Percentiles rank a stretch among this genome's conserved stretches.
phyloP scores from a whole-genome alignment of 805 yeast genomes.

The Kodamaea neixiangensis region DNA sequence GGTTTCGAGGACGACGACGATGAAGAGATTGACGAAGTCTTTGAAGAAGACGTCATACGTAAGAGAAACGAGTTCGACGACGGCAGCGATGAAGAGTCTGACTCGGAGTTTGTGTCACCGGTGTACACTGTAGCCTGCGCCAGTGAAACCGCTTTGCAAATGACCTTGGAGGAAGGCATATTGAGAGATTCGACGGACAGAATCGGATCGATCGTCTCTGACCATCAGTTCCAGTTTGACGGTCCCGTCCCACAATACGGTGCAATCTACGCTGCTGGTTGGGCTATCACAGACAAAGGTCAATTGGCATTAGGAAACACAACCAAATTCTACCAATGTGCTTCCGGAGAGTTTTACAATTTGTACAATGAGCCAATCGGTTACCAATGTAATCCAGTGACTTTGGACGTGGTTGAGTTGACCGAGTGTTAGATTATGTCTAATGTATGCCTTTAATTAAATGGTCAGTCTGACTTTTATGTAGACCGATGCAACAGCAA shows the following conservation, averaged over 20 bases:
- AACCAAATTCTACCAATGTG: conserved; percentile 39
- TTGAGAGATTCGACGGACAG: conserved; percentile 33
- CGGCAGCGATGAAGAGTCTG: conserved; percentile 7
- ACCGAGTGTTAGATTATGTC: conserved; percentile 24
- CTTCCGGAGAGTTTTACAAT: conserved; percentile 42
- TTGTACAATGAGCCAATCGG: conserved; percentile 37
- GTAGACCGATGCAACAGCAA: conserved; percentile 29
- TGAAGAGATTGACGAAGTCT: conserved; percentile 1
- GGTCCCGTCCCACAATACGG: conserved; percentile 44
- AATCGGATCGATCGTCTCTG: conserved; percentile 40
- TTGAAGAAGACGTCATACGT: background rate
- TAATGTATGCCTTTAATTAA: conserved; percentile 1
- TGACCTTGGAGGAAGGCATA: conserved; percentile 32
- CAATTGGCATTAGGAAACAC: conserved; percentile 34
- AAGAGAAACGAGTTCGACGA: conserved; percentile 4
- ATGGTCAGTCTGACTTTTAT: conserved; percentile 28
- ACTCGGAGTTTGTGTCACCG: conserved; percentile 19
- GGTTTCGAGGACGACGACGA: conserved; percentile 1
- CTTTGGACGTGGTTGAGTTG: conserved; percentile 38
- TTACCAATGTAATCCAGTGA: conserved; percentile 37
- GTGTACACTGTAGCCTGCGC: conserved; percentile 33
- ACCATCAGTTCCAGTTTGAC: conserved; percentile 43
- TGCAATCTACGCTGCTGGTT: conserved; percentile 39
- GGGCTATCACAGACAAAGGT: conserved; percentile 38
- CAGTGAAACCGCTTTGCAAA: conserved; percentile 25